Evolutionary conservation across 352 stramenopile species (phyloP), one percentile per base, ranked within the genome.

Genomic region (Bremia lactucae): DNA sequence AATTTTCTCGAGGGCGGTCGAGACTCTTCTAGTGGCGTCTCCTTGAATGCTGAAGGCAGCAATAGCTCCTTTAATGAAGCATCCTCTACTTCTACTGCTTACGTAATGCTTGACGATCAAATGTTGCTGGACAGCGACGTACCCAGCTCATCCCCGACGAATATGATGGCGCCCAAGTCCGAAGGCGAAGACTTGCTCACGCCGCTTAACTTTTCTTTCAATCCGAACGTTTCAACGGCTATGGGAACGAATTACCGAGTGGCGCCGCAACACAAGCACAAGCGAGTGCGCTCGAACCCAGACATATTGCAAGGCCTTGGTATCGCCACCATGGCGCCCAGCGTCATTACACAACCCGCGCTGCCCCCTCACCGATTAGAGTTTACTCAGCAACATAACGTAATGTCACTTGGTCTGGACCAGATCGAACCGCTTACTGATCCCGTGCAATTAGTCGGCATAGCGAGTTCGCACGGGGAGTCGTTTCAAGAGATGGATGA

Each of bases 401-500:
- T 69, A 34, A 51, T 66, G 28, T 46, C 66, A 1, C 68, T 75
- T 10, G 47, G 38, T 22, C 42, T 52, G 1, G 58, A 72, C 0
- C 47, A 68, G n/a, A 46, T 66, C 31, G 52, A 46, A 2, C 26
- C 41, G 10, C 35, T 40, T 11, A 39, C 31, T 11, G 67, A 58
- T 19, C 38, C 53, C 20, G 55, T 72, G n/a, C 45, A 37, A 18
- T 59, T 70, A 16, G 23, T 35, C 20, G 37, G 29, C 18, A 31
- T 24, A 2, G 38, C 18, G 18, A 53, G 33, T 2, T 33, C 39
- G 14, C 54, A 49, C 24, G 37, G 39, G 18, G 55, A 67, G 14
- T 59, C 52, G 13, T 72, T 74, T 35, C 55, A 77, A 40, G 66
- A 74, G 50, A 74, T 77, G 63, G 64, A 78, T 37, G 67, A 70